Evolutionary conservation across 2,329 filamentous ascomycete genomes (phyloP), one percentile per base, ranked within the genome.

Genomic region (Alternaria sp.): DNA sequence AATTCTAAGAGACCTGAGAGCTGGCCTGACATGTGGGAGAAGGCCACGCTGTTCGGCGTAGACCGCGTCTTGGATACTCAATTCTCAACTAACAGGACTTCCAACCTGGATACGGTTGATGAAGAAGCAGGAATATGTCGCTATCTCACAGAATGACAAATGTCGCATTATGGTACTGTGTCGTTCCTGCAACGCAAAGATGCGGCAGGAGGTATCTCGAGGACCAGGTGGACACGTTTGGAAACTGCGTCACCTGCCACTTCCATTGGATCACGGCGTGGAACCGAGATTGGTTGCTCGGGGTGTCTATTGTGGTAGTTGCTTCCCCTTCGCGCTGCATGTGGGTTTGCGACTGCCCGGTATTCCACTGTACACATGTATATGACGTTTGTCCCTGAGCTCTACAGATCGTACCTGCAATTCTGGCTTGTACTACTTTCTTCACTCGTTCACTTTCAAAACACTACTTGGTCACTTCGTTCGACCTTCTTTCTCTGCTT

Each of bases 71-170:
- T 40, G 15, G 1, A 40, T 40, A 40, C 36, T 17, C 36, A 1
- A 9, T 17, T 17, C 5, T 17, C 15, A 2, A 45, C 1, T 13
- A 0, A 21, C 43, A 3, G 15, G 0, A 40, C 15, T 17, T 6
- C 0, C 9, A 17, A 1, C 4, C n/a, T 11, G 5, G 0, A 40
- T 3, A 10, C 5, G 36, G 8, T 10, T 3, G 2, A 40, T 1
- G 4, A 17, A 40, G 4, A 10, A 40, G 15, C 36, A 17, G n/a
- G 0, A 0, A 6, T 40, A 40, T 40, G 36, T 40, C 36, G 1
- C 9, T 40, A 40, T 40, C 36, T 17, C 36, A 11, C 1, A 0
- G 36, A 40, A 17, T 40, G 9, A 11, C 9, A 8, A 21, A 1
- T 1, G 6, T 45, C 3, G 11, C 43, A 45, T 13, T 21, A 0